Base-by-base conservation (phyloP, 176 grass and related monocot genomes). In the Triticum monococcum region DNA sequence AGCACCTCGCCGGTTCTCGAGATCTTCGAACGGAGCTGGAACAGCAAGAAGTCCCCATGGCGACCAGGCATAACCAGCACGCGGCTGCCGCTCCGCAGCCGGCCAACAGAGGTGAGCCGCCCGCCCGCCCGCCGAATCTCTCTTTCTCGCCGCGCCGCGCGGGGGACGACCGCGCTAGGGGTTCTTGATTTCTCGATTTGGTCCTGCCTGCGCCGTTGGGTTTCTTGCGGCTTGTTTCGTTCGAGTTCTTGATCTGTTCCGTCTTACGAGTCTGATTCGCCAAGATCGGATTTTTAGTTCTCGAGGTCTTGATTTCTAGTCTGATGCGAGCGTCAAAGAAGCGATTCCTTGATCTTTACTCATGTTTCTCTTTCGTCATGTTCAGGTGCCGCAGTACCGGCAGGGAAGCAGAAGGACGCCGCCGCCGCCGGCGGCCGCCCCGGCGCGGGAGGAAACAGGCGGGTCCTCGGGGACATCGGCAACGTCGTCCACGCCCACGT, bases 401-500 rank as follows among this genome's bases (percentile, higher is more conserved):
- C 61, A 1, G 82, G 81, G 12, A 93, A 93, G 80, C 84, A 93
- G 78, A 93, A 98, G 60, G 67, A 1, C 22, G 69, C 72, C n/a
- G 75, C 71, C 48, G 8, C 38, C 38, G 36, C 1, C 37, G 37
- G 37, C 41, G 66, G 26, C 13, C 87, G 79, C 64, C 83, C 69
- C 2, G 69, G 33, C 7, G 83, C 72, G 45, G 85, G 9, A 41
- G 89, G 87, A 12, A 82, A 85, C 68, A 69, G 95, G 41, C 65
- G 41, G 72, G 91, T 81, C 4, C 86, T 95, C 3, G 89, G 83
- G 28, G 91, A 98, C 25, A 98, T 98, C 77, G 92, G 95, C 54
- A 98, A 98, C 61, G 32, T 93, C 2, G 78, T 74, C 31, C 70
- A 84, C 14, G n/a, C 68, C 68, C 38, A 67, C 7, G 89, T 68